Conservation (phyloP, 345 rosid genomes). For the Kernera saxatilis region DNA sequence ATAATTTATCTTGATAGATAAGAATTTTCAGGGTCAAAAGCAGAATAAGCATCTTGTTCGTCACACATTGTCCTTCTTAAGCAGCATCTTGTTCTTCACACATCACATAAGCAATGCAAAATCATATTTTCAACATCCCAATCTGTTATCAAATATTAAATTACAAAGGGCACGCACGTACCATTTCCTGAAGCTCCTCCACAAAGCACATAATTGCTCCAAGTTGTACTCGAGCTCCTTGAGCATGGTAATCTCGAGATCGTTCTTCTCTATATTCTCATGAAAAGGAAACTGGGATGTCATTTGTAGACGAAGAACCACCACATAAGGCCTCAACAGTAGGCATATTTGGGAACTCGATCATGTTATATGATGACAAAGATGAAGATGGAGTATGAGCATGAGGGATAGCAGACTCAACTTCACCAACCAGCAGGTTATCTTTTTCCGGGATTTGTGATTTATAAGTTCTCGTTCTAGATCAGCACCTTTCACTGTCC, state of each 20-base stretch:
- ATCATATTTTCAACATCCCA: too few relatives aligned
- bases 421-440: conserved; percentile 33
- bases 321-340: conserved; percentile 11
- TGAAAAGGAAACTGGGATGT: conserved; percentile 2
- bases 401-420: conserved; percentile 20
- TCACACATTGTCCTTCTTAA: too few relatives aligned
- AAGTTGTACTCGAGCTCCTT: conserved; percentile 81
- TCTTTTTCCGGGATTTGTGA: conserved; percentile 38
- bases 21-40: too few relatives aligned
- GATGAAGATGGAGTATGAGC: conserved; percentile 20
- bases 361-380: conserved; percentile 36
- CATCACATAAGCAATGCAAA: too few relatives aligned
- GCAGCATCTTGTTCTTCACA: too few relatives aligned
- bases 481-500: neutral
- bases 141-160: too few relatives aligned
- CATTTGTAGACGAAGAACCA: conserved; percentile 17
- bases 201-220: too few relatives aligned
- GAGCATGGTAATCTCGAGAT: conserved; percentile 49
- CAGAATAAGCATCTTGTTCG: too few relatives aligned
- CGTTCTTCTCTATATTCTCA: conserved; percentile 19
- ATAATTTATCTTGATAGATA: too few relatives aligned
- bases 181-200: too few relatives aligned
- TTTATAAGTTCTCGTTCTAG: conserved; percentile 29
- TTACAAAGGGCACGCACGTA: too few relatives aligned
- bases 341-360: conserved; percentile 40